Evolutionary conservation across 108 stramenopile genomes (phyloP).

Genomic region (Ochromonas danica): DNA sequence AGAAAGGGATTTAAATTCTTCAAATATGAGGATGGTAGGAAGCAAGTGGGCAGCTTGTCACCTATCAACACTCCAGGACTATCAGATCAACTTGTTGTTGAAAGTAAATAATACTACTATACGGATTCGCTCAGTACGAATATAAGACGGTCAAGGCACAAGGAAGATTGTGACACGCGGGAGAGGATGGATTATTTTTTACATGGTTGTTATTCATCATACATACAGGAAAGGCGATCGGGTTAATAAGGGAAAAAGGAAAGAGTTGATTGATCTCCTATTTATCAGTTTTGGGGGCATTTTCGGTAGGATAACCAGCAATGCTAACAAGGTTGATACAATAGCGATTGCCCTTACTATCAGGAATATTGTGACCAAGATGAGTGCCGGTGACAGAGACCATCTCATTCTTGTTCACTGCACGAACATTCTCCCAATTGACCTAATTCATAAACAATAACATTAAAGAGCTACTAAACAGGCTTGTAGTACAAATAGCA

Average conservation of each 20-base stretch:
- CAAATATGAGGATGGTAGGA: neutral
- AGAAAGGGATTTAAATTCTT: slow-evolving; percentile 20
- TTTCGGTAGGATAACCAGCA: slow-evolving; percentile 21
- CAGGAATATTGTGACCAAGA: slow-evolving; percentile 31
- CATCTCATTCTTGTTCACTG: neutral
- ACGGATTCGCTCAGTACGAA: too few relatives aligned
- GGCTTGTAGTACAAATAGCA: neutral
- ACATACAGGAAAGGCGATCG: too few relatives aligned
- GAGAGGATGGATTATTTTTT: too few relatives aligned
- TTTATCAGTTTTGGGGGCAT: neutral
- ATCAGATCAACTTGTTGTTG: too few relatives aligned
- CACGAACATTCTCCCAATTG: slow-evolving; percentile 27
- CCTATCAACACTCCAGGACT: too few relatives aligned
- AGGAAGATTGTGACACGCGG: too few relatives aligned
- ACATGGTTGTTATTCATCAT: too few relatives aligned
- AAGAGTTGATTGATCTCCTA: neutral
- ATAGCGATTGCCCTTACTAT: slow-evolving; percentile 32
- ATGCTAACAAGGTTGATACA: slow-evolving; percentile 29
- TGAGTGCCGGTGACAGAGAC: slow-evolving; percentile 26
- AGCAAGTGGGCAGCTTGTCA: too few relatives aligned
- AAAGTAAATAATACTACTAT: too few relatives aligned
- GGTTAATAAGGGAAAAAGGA: too few relatives aligned
- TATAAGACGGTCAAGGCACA: too few relatives aligned
- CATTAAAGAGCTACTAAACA: neutral
- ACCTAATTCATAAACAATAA: slow-evolving; percentile 21